These are phyloP conservation scores for Emergomyces africanus DNA, from an alignment of 2,329 filamentous ascomycete species.

Conservation along the genomic window DNA sequence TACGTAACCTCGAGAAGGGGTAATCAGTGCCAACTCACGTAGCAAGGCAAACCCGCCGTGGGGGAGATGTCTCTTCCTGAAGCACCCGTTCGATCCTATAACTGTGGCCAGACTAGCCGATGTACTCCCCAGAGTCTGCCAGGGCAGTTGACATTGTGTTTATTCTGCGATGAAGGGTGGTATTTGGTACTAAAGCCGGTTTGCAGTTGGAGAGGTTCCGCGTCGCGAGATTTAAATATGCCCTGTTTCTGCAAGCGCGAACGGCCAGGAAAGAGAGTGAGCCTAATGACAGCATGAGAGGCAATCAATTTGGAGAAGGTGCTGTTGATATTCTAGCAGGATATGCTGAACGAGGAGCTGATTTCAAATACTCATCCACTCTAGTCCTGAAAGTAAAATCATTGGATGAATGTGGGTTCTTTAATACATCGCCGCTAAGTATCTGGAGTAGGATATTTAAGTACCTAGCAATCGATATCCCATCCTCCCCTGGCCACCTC, in stretches of 20 bases:
- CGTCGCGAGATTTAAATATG: slow-evolving; percentile 4
- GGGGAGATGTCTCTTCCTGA: slow-evolving; percentile 8
- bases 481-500: too few species aligned
- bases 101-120: slow-evolving; percentile 7
- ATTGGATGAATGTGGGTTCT: neutral
- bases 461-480: neutral
- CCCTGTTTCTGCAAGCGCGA: slow-evolving; percentile 5
- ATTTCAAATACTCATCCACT: neutral
- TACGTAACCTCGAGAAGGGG: slow-evolving; percentile 3
- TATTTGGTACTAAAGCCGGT: slow-evolving; percentile 2
- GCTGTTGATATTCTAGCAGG: slow-evolving; percentile 1
- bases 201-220: slow-evolving; percentile 1
- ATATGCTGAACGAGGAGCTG: neutral
- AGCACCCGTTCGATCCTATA: slow-evolving; percentile 9
- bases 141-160: slow-evolving; percentile 9
- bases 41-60: slow-evolving; percentile 2
- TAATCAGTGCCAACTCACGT: neutral
- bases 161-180: slow-evolving; percentile 9
- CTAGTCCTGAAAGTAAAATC: neutral
- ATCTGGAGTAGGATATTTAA: too few species aligned
- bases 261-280: slow-evolving; percentile 2
- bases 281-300: slow-evolving; percentile 6
- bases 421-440: neutral
- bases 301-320: neutral
- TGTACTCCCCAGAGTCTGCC: slow-evolving; percentile 6